Base-by-base conservation (phyloP, 176 grass and related monocot genomes). In the Aegilops tauschii region DNA sequence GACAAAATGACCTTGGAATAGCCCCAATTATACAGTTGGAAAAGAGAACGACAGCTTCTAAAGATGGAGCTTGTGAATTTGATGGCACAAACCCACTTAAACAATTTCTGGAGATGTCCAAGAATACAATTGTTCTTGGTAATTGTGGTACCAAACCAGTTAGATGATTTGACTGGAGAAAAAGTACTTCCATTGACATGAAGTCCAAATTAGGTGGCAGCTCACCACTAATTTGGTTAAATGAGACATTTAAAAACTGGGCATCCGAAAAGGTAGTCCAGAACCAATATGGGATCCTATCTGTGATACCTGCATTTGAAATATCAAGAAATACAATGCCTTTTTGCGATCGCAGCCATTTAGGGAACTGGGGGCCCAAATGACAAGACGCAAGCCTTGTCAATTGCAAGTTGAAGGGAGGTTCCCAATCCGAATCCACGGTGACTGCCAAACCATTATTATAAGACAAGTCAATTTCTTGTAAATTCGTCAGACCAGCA, bases 271-370 rank as follows among this genome's bases (percentile, higher is more conserved):
- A 66, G 12, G 29, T 14, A n/a, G 80, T 54, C 83, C 88, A 90
- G 21, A 90, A 86, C 83, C 83, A 90, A 69, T 65, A 4, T 7
- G 88, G 88, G 6, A 90, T 18, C 14, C 20, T 32, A 4, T 37
- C 71, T 4, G 8, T 5, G 28, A 90, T 66, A 3, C 61, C 29
- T 4, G 83, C 62, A 28, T 64, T 69, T 27, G 69, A 86, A 17
- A 90, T 61, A 5, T 40, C 14, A 27, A 90, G 52, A 1, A 12
- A 1, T 5, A 25, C 5, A 29, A 29, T 65, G 62, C 11, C 28
- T 5, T 31, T 86, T 45, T 82, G 77, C 11, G 11, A 28, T 29
- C 10, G 62, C 27, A 65, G 62, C 62, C 62, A 65, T 5, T 65
- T 5, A 65, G 62, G 62, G 25, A 65, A 65, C 25, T 13, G 25